Evolutionary conservation across 345 rosid genomes (phyloP).

Genomic region (Aquilaria sinensis): DNA sequence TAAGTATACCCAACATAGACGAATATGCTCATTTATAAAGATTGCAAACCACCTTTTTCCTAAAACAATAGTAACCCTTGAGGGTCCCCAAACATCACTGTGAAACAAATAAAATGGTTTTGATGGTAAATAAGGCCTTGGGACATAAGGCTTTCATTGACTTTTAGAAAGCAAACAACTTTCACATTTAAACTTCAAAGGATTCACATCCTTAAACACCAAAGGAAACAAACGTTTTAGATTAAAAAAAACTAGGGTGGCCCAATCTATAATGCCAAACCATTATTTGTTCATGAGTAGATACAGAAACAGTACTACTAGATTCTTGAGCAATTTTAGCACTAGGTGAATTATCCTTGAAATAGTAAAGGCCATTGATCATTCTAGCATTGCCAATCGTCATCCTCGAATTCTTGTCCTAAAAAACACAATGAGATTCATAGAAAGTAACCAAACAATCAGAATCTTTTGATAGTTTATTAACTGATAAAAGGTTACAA

Average conservation of each 20-base stretch:
- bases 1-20: too few species aligned
- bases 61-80: too few species aligned
- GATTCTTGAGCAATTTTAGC: not conserved
- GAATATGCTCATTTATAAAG: slow-evolving; percentile 1
- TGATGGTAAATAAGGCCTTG: not conserved
- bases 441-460: too few species aligned
- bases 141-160: not conserved
- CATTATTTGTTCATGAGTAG: not conserved
- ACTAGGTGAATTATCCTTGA: too few species aligned
- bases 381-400: too few species aligned
- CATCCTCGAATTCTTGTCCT: too few species aligned
- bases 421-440: too few species aligned
- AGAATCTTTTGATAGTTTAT: too few species aligned
- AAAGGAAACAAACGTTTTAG: not conserved
- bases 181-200: not conserved
- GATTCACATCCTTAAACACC: not conserved
- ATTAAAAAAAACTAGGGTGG: slow-evolving; percentile 8
- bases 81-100: too few species aligned
- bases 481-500: too few species aligned
- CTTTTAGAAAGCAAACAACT: not conserved
- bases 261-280: not conserved
- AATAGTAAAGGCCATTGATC: too few species aligned
- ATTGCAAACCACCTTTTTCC: not conserved
- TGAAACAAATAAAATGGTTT: not conserved
- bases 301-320: not conserved